Percentiles rank a stretch among this genome's conserved stretches.
Conservation (phyloP, 495 filamentous ascomycete species). For the Hypoxylon fragiforme region DNA sequence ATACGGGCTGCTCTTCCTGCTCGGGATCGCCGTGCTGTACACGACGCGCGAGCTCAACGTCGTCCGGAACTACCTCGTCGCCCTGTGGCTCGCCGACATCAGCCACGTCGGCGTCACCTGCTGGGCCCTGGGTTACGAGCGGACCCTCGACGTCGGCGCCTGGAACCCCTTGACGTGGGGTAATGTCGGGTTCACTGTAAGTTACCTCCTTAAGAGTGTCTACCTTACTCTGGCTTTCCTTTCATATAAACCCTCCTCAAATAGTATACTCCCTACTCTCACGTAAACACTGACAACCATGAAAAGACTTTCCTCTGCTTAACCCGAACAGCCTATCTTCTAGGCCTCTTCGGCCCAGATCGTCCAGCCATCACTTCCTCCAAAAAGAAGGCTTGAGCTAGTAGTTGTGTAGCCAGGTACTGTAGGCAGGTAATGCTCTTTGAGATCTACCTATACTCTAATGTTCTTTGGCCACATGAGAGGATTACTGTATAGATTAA, state of each 20-base stretch:
- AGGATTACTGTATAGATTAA: too few species aligned
- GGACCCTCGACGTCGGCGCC: conserved; percentile 53
- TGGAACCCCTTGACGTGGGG: conserved; percentile 78
- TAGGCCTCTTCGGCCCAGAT: conserved; percentile 60
- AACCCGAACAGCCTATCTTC: conserved; percentile 59
- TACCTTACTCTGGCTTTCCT: neutral
- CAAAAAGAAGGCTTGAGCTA: conserved; percentile 25
- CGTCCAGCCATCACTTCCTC: neutral
- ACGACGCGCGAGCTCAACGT: conserved; percentile 66
- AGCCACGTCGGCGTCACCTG: conserved; percentile 69
- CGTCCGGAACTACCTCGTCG: conserved; percentile 67
- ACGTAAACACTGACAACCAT: neutral
- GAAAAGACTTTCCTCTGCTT: conserved; percentile 56
- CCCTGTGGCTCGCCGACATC: conserved; percentile 64
- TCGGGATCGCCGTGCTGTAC: conserved; percentile 63
- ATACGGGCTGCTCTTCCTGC: conserved; percentile 65
- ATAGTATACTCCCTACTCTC: neutral
- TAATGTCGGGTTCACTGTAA: conserved; percentile 67
- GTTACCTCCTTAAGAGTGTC: conserved; percentile 8
- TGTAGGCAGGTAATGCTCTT: too few species aligned
- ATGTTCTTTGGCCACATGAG: too few species aligned
- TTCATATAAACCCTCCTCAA: neutral
- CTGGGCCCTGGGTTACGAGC: conserved; percentile 58
- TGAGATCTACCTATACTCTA: neutral
- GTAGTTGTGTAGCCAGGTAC: neutral